phyloP scores from a whole-genome alignment of 139 green algal genomes.

The Edaphochlamys debaryana region DNA sequence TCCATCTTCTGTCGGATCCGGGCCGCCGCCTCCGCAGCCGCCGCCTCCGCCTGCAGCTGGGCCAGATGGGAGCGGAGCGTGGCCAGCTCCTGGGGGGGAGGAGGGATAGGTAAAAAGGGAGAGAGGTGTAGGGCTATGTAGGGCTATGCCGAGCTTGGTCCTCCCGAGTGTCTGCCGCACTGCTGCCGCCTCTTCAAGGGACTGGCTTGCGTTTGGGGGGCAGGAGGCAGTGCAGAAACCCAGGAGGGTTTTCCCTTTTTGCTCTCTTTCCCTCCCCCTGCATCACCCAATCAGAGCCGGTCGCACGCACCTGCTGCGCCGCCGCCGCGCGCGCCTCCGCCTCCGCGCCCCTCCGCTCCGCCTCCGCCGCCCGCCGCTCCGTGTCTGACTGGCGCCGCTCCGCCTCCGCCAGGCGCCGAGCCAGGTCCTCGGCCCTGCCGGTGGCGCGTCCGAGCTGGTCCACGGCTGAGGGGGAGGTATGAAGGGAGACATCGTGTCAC shows the following conservation, averaged over 20 bases:
- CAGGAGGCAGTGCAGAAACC: too few relatives aligned
- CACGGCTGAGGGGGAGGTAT: background rate
- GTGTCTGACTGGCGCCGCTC: background rate
- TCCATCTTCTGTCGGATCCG: conserved; percentile 37
- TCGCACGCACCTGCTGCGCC: conserved; percentile 2
- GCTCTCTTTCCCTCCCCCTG: too few relatives aligned
- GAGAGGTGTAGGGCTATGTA: too few relatives aligned
- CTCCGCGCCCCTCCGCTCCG: background rate
- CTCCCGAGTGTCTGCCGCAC: too few relatives aligned
- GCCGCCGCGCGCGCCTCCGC: background rate
- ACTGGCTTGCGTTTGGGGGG: too few relatives aligned
- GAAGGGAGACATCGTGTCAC: too few relatives aligned
- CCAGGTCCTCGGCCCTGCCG: background rate
- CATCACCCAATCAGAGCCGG: too few relatives aligned
- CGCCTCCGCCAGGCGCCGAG: background rate
- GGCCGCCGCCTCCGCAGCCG: background rate
- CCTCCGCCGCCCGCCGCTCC: background rate
- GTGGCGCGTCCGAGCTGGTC: background rate
- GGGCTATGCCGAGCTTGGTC: too few relatives aligned
- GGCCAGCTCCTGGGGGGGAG: conserved; percentile 18
- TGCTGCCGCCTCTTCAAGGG: too few relatives aligned
- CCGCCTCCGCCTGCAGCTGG: conserved; percentile 8
- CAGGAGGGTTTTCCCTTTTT: too few relatives aligned
- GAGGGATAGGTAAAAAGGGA: too few relatives aligned
- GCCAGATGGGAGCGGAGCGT: conserved; percentile 14